Conservation (phyloP, 192 early-diverging fungal genomes). For the Borealophlyctis nickersoniae region DNA sequence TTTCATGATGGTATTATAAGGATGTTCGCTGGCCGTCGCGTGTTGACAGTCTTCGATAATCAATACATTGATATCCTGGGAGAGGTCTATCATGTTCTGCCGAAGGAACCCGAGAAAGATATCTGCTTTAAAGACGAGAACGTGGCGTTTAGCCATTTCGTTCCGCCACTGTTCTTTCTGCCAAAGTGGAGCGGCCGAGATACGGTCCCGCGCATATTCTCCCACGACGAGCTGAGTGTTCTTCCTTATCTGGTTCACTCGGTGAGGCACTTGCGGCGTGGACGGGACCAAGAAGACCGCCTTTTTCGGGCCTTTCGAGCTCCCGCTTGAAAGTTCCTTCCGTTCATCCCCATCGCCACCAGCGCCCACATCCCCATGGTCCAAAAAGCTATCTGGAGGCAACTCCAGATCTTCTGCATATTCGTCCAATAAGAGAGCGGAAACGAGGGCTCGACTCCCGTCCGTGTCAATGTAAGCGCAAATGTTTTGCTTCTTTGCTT, state of each 20-base stretch:
- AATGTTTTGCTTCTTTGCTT: slow-evolving; percentile 69
- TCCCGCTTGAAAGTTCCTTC: too few relatives aligned
- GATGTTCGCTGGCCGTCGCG: slow-evolving; percentile 70
- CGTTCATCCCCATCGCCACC: too few relatives aligned
- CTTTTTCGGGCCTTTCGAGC: slow-evolving; percentile 33
- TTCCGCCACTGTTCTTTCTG: slow-evolving; percentile 60
- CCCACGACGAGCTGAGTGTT: slow-evolving; percentile 68
- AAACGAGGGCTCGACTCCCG: slow-evolving; percentile 76
- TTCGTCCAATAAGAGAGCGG: slow-evolving; percentile 82
- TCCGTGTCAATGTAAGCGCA: slow-evolving; percentile 93
- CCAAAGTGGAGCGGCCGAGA: slow-evolving; percentile 30
- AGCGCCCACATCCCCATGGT: background rate
- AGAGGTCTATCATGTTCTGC: slow-evolving; percentile 52
- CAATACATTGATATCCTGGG: slow-evolving; percentile 63
- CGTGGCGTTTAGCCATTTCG: slow-evolving; percentile 58
- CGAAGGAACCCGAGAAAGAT: slow-evolving; percentile 79
- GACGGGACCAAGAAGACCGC: slow-evolving; percentile 76
- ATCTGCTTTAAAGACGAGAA: slow-evolving; percentile 86
- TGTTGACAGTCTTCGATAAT: slow-evolving; percentile 95
- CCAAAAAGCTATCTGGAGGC: background rate
- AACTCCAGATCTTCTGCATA: slow-evolving; percentile 57
- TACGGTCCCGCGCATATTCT: slow-evolving; percentile 52
- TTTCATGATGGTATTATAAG: slow-evolving; percentile 77
- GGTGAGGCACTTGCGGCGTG: slow-evolving; percentile 84
- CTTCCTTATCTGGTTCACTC: slow-evolving; percentile 67